Conservation (phyloP, 2,329 filamentous ascomycete species). For the Alternaria dauci region DNA sequence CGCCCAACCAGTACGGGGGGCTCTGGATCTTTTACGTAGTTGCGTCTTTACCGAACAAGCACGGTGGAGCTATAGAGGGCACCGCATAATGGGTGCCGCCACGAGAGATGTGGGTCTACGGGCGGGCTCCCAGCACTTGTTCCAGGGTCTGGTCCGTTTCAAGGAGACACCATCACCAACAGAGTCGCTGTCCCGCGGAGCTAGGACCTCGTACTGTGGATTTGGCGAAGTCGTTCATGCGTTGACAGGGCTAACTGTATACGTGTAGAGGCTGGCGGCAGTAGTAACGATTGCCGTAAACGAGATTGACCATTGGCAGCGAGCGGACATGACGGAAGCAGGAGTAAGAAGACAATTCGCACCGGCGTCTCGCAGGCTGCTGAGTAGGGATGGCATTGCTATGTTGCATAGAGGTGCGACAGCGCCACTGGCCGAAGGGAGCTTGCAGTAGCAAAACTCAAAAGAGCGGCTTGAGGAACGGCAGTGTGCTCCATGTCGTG, state of each 20-base stretch:
- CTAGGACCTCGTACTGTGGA: conserved; percentile 6
- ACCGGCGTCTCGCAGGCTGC: background rate
- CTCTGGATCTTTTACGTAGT: conserved; percentile 27
- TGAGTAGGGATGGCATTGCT: background rate
- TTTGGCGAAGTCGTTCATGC: conserved; percentile 18
- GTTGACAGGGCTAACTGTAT: conserved; percentile 2
- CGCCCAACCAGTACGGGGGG: conserved; percentile 9
- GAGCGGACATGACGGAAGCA: background rate
- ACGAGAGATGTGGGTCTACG: conserved; percentile 32
- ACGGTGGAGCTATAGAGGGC: conserved; percentile 25
- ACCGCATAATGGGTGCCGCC: conserved; percentile 23
- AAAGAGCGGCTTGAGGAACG: background rate
- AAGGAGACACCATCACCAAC: conserved; percentile 22
- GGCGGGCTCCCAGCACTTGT: conserved; percentile 21
- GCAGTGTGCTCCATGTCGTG: background rate
- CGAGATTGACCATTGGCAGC: conserved; percentile 7
- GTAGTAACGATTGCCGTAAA: conserved; percentile 8
- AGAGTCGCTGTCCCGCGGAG: conserved; percentile 22
- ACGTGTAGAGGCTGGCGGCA: background rate
- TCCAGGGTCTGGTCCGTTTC: conserved; percentile 31
- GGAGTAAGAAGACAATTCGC: background rate
- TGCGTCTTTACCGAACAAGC: conserved; percentile 6
- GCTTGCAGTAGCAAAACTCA: conserved; percentile 5
- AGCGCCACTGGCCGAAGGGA: background rate
- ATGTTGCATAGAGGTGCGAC: conserved; percentile 4